Conservation (phyloP, 2,329 filamentous ascomycete genomes). For the Ascochyta pisi region DNA sequence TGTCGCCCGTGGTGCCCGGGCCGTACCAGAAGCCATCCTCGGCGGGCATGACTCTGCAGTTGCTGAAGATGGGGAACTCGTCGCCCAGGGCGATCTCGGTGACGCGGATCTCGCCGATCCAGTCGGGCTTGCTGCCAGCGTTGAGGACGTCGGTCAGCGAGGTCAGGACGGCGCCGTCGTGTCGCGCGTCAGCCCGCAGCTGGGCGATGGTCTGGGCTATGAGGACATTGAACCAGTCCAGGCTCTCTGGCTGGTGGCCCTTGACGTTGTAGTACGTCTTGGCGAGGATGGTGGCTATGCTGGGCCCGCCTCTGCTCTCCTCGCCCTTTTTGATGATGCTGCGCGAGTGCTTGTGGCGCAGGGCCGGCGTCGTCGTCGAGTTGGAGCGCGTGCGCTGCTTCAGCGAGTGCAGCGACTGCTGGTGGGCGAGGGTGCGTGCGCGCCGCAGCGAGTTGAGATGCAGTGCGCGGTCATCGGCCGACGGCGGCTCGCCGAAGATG, state of each 20-base stretch:
- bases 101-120: constrained; percentile 90
- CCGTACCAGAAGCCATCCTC: constrained; percentile 69
- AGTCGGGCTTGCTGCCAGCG: constrained; percentile 83
- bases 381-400: constrained; percentile 44
- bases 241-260: constrained; percentile 91
- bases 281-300: constrained; percentile 89
- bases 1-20: constrained; percentile 57
- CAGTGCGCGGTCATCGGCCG: constrained; percentile 79
- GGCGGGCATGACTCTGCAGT: constrained; percentile 93
- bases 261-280: constrained; percentile 99
- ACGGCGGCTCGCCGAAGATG: constrained; percentile 94
- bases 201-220: constrained; percentile 97
- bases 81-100: constrained; percentile 94
- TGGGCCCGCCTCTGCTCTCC: constrained; percentile 65
- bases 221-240: constrained; percentile 99
- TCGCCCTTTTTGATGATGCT: constrained; percentile 55
- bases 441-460: constrained; percentile 76
- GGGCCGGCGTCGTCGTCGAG: constrained; percentile 37
- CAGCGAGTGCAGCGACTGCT: constrained; percentile 39
- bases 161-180: constrained; percentile 86
- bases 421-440: constrained; percentile 75
- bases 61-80: constrained; percentile 98
- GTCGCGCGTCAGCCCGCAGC: constrained; percentile 88
- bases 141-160: constrained; percentile 88
- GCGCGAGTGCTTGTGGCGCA: constrained; percentile 48